Percentiles rank a stretch among this genome's conserved stretches.
Conservation (phyloP, 805 yeast species). For the Schwanniomyces yamadae region DNA sequence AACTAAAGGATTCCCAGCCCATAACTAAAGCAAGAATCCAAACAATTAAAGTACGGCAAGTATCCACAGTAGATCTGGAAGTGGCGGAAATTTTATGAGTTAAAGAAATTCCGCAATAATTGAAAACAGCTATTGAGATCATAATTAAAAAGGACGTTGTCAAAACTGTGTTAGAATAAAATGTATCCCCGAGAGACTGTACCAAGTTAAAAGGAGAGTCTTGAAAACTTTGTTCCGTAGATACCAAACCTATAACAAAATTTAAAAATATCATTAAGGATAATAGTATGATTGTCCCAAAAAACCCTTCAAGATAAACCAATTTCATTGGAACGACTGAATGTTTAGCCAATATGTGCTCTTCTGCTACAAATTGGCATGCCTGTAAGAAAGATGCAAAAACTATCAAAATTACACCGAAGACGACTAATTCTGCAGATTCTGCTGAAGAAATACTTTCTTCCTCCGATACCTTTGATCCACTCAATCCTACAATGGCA, state of each 20-base stretch:
- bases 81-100: conserved; percentile 71
- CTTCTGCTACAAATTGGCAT: conserved; percentile 75
- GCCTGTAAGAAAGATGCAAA: conserved; percentile 70
- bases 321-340: conserved; percentile 59
- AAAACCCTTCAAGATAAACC: conserved; percentile 75
- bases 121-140: conserved; percentile 71
- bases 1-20: conserved; percentile 73
- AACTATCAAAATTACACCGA: conserved; percentile 60
- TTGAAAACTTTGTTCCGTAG: conserved; percentile 32
- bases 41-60: conserved; percentile 70
- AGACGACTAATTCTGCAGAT: conserved; percentile 25
- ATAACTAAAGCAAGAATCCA: conserved; percentile 68
- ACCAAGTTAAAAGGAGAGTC: conserved; percentile 56
- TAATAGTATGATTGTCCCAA: conserved; percentile 52
- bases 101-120: conserved; percentile 68
- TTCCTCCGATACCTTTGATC: conserved; percentile 36
- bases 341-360: conserved; percentile 55
- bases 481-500: conserved; percentile 70
- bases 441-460: conserved; percentile 9
- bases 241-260: conserved; percentile 35
- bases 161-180: conserved; percentile 43
- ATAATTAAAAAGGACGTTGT: conserved; percentile 60
- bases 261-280: conserved; percentile 45
- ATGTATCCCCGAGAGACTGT: conserved; percentile 50
- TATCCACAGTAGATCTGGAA: conserved; percentile 74